Percentiles rank a stretch among this genome's conserved stretches.
Evolutionary conservation across 2,329 filamentous ascomycete species (phyloP).

Genomic region (Xylaria sp.): DNA sequence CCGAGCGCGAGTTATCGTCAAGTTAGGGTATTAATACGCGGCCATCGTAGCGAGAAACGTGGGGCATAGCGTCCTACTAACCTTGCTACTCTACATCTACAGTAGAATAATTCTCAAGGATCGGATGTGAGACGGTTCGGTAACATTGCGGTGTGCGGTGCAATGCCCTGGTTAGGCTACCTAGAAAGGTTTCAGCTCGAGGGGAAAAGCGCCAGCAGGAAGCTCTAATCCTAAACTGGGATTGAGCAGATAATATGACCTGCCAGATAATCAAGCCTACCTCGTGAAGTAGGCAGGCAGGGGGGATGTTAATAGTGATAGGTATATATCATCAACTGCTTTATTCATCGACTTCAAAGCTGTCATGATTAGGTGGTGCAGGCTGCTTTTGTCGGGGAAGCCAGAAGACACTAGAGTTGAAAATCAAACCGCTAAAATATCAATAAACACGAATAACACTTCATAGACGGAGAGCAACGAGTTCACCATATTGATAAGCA

Average conservation of each 20-base stretch:
- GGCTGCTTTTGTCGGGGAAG: neutral
- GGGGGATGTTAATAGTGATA: no score
- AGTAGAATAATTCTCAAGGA: neutral
- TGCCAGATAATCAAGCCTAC: neutral
- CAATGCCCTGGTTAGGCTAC: conserved; percentile 11
- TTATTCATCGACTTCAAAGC: neutral
- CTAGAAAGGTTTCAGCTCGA: conserved; percentile 26
- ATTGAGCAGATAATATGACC: neutral
- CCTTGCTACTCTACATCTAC: neutral
- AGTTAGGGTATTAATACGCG: neutral
- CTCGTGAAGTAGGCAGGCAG: neutral
- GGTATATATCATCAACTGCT: neutral
- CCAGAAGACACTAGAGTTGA: neutral
- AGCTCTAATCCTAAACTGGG: conserved; percentile 16
- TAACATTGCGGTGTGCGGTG: conserved; percentile 29
- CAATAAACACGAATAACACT: neutral
- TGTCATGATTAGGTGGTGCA: neutral
- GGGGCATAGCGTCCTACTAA: neutral
- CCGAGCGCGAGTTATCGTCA: neutral
- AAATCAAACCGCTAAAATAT: neutral
- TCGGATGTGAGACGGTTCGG: neutral
- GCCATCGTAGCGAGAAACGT: neutral
- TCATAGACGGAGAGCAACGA: neutral
- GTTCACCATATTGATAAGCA: neutral
- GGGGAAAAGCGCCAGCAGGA: neutral